Evolutionary conservation across 164 flowering plant genomes (phyloP).

Genomic region (Magnolia kwangsiensis): DNA sequence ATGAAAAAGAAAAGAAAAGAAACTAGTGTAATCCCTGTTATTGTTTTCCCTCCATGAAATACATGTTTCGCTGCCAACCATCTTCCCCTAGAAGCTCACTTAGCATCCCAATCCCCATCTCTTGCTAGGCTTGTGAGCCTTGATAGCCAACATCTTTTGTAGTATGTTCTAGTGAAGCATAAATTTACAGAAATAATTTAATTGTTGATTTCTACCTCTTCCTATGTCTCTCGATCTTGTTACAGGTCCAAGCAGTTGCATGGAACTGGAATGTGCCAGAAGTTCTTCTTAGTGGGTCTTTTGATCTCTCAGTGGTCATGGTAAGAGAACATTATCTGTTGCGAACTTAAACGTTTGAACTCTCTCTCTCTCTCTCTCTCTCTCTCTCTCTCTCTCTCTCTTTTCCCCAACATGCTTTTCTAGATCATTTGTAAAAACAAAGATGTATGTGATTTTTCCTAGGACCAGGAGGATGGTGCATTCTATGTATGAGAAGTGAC

Average conservation of each 20-base stretch:
- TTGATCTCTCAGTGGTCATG: slow-evolving; percentile 82
- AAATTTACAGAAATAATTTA: background rate
- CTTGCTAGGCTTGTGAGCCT: background rate
- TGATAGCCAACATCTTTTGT: background rate
- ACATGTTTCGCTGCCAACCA: background rate
- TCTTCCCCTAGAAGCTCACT: background rate
- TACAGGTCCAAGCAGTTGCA: slow-evolving; percentile 92
- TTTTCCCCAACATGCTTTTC: background rate
- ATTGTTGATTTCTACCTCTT: background rate
- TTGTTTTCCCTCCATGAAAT: background rate
- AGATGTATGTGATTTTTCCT: background rate
- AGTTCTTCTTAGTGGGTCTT: slow-evolving; percentile 94
- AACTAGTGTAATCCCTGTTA: too few relatives aligned
- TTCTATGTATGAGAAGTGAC: background rate
- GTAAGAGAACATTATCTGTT: slow-evolving; percentile 26
- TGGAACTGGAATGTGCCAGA: slow-evolving; percentile 68
- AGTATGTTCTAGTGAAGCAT: background rate
- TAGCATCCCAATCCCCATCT: background rate
- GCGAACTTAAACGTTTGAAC: background rate
- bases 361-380: background rate
- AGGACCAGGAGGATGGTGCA: too few relatives aligned
- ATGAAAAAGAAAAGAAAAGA: too few relatives aligned
- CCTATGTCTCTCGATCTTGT: slow-evolving; percentile 1
- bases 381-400: too few relatives aligned
- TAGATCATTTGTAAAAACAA: background rate